These are phyloP conservation scores for Casuarina glauca DNA, from an alignment of 306 rosid species.

Conservation along the genomic window DNA sequence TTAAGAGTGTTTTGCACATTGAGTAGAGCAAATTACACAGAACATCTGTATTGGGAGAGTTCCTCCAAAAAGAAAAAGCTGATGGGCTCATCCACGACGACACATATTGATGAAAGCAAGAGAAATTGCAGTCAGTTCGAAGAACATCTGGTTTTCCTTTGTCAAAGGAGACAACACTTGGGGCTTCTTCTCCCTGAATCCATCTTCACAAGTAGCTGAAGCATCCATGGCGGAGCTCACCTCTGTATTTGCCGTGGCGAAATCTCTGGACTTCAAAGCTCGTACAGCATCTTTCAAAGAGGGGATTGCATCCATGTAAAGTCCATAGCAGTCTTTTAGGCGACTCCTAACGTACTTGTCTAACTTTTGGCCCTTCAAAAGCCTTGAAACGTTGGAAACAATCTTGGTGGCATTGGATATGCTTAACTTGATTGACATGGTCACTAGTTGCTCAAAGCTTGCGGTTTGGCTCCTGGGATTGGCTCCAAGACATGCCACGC, in stretches of 20 bases:
- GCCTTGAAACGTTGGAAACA: conserved; percentile 31
- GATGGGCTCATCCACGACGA: neutral
- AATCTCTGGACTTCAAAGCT: conserved; percentile 26
- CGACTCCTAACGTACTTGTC: conserved; percentile 32
- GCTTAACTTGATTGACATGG: conserved; percentile 35
- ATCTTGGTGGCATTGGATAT: conserved; percentile 49
- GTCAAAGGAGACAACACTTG: conserved; percentile 51
- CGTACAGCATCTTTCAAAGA: conserved; percentile 7
- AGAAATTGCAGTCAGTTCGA: conserved; percentile 46
- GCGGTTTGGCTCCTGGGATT: conserved; percentile 19
- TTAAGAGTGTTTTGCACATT: no score
- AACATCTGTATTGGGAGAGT: no score
- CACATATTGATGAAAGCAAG: conserved; percentile 46
- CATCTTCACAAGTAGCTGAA: conserved; percentile 62
- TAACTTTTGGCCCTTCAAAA: conserved; percentile 27
- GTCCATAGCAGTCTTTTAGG: conserved; percentile 42
- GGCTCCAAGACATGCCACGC: conserved; percentile 46
- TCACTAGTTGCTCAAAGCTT: conserved; percentile 37
- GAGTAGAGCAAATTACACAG: no score
- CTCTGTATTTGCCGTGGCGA: conserved; percentile 18
- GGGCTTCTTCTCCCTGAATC: conserved; percentile 51
- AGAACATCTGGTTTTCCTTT: conserved; percentile 34
- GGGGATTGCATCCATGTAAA: conserved; percentile 32
- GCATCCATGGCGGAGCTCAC: conserved; percentile 52
- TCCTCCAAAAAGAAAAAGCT: no score